Base-by-base conservation (phyloP, 768 basidiomycete species). In the Gautieria morchelliformis region DNA sequence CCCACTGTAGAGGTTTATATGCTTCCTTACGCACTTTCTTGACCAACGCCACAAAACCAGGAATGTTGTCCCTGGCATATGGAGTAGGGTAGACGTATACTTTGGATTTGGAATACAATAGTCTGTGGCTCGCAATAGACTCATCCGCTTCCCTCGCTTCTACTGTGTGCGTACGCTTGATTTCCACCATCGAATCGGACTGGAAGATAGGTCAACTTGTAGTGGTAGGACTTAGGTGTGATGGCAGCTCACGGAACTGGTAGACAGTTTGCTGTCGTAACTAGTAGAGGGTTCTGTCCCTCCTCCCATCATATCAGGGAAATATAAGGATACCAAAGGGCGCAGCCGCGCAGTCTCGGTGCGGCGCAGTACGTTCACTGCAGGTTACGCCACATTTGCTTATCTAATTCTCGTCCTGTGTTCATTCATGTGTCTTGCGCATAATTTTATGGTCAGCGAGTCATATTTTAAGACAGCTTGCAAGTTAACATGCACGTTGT, bases 31-130 rank as follows among this genome's bases (percentile, higher is more conserved):
- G 54, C 62, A 92, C 92, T 65, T 87, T 80, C 74, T 93, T 91
- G 19, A 98, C 93, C 58, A 99, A 77, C 15, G 88, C 85, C 7
- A 93, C 84, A 68, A 95, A 98, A 1, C 96, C 96, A 3, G 91
- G 83, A 37, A 97, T 89, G 69, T 97, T 95, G 70, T 98, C 96
- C 65, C 87, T 79, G 2, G 87, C 78, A 68, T 93, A 94, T 3
- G 87, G 83, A 2, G 93, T 95, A 0, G 96, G 96, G 63, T 97
- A 91, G 45, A 99, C 84, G 67, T 95, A 93, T 46, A 97, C 95
- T 69, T 93, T 94, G 42, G 87, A 90, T 68, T 95, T 96, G 69
- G 84, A 87, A 64, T 92, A 96, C 14, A 97, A 68, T 49, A 97
- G 75, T 46, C 88, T 77, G 20, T 57, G 56, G 67, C 82, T 81